phyloP scores from a whole-genome alignment of 306 rosid genomes.

The Phaseolus lunatus region DNA sequence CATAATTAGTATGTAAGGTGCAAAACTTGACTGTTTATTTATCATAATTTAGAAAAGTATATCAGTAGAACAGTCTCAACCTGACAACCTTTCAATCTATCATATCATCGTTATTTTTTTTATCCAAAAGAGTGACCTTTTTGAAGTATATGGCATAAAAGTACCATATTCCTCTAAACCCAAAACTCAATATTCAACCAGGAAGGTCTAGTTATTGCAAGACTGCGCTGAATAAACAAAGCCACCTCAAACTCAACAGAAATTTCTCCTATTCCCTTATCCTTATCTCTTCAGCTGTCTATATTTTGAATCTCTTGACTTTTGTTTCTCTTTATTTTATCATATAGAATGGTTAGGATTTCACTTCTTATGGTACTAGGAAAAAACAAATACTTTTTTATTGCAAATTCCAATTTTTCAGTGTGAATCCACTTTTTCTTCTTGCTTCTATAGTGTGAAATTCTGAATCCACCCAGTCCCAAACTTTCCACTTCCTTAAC shows the following conservation, averaged over 20 bases:
- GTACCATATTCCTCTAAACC: not conserved
- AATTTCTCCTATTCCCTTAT: not conserved
- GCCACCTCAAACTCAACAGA: too few relatives aligned
- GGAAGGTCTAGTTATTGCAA: too few relatives aligned
- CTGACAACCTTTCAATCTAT: too few relatives aligned
- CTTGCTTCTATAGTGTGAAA: not conserved
- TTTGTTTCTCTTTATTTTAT: not conserved
- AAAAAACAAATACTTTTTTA: not conserved
- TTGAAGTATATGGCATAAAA: not conserved
- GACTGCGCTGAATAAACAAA: too few relatives aligned
- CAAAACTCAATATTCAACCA: not conserved
- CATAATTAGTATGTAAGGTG: too few relatives aligned
- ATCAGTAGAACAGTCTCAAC: not conserved
- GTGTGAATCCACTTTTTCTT: not conserved
- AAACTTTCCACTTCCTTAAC: not conserved
- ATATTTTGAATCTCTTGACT: not conserved
- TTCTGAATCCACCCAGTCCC: not conserved
- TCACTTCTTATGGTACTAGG: not conserved
- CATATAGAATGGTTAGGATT: not conserved
- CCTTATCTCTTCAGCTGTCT: not conserved
- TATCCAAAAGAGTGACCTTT: not conserved
- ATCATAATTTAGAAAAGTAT: not conserved
- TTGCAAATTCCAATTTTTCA: not conserved
- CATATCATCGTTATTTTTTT: too few relatives aligned
- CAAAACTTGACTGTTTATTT: not conserved